phyloP scores from a whole-genome alignment of 73 alveolate species.

The Paramecium sexaurelia region DNA sequence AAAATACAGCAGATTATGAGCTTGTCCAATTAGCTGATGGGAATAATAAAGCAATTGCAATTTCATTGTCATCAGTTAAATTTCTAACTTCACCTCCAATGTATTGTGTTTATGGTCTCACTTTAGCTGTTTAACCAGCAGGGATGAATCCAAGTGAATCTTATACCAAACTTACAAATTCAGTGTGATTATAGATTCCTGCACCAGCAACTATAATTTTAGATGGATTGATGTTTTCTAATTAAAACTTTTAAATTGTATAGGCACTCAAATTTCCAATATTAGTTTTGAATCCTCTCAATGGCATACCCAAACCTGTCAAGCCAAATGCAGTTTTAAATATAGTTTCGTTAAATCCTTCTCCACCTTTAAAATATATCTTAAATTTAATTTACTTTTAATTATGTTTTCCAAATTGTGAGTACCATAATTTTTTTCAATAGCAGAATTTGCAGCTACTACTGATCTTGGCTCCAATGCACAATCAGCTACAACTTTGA shows the following conservation, averaged over 20 bases:
- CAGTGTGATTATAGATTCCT: slow-evolving; percentile 65
- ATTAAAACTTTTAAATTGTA: slow-evolving; percentile 60
- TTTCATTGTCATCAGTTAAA: slow-evolving; percentile 63
- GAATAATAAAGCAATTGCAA: slow-evolving; percentile 69
- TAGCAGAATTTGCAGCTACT: slow-evolving; percentile 64
- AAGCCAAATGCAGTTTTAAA: slow-evolving; percentile 68
- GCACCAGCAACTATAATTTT: slow-evolving; percentile 64
- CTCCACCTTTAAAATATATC: slow-evolving; percentile 54
- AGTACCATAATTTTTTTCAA: slow-evolving; percentile 60
- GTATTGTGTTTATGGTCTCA: slow-evolving; percentile 59
- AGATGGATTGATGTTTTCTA: slow-evolving; percentile 63
- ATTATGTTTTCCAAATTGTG: slow-evolving; percentile 53
- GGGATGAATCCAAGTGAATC: slow-evolving; percentile 54
- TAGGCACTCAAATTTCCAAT: slow-evolving; percentile 63
- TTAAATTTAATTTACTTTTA: not conserved
- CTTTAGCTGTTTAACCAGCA: not conserved
- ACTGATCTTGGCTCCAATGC: slow-evolving; percentile 79
- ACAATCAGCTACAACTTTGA: slow-evolving; percentile 79
- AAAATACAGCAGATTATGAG: slow-evolving; percentile 26
- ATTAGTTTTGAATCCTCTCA: slow-evolving; percentile 61
- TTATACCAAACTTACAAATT: slow-evolving; percentile 62
- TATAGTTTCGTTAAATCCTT: slow-evolving; percentile 61
- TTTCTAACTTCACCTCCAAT: slow-evolving; percentile 72
- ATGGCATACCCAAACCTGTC: slow-evolving; percentile 66
- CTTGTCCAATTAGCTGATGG: slow-evolving; percentile 60